Base-by-base conservation (phyloP, 2,329 filamentous ascomycete species). In the Venturia pyrina region DNA sequence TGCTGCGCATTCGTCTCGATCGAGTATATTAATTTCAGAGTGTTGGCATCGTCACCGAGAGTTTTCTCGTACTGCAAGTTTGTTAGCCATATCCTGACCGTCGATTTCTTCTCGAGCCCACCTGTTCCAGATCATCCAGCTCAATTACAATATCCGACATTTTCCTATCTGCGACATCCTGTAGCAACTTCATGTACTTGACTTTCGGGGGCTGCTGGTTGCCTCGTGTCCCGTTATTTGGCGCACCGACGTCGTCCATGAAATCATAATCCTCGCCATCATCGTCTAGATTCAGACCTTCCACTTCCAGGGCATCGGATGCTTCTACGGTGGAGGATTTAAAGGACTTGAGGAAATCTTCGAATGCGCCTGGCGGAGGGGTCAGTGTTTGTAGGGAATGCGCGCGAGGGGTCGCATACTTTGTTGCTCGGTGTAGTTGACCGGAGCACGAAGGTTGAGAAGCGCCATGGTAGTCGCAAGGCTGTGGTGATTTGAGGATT, bases 191-290 rank as follows among this genome's bases (percentile, higher is more conserved):
- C 82, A 89, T 88, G 79, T 99, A 99, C 79, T 98, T 98, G 75
- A 88, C 81, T 74, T 89, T 91, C 48, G 87, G 87, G 71, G 81
- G 72, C 76, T 71, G 77, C 78, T 71, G 74, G 79, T 70, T 79
- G 80, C 74, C 78, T 81, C 61, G 83, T 78, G 69, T 79, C 66
- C 72, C 72, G 64, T 78, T 81, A 48, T 80, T 79, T 21, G 81
- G 81, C 64, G 86, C 85, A 68, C 90, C 88, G 68, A 87, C 85
- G 71, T 93, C 89, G 74, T 96, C 91, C 87, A 96, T 91, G 74
- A 96, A 90, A 73, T 97, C 92, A 75, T 96, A 91, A 72, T 96
- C 91, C 73, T 96, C 93, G 77, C 89, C 89, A 78, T 96, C 89
- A 73, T 91, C 93, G 75, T 92, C 89, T 69, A 99, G 89, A 73